Base-by-base conservation (phyloP, 805 yeast species). In the Blastobotrys muscicola region DNA sequence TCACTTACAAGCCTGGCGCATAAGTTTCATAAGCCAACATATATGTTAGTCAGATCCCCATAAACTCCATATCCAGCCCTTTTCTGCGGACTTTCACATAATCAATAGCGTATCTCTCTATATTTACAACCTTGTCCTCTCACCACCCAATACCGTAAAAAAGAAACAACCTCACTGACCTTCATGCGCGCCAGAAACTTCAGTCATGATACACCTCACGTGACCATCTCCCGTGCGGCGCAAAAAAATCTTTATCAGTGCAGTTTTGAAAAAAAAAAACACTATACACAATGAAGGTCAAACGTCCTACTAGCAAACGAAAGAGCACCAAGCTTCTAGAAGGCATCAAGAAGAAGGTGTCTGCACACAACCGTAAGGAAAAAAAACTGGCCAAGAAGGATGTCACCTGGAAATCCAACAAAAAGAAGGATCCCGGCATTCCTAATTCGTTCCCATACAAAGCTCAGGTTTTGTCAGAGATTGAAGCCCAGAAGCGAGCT, bases 401-500 rank as follows among this genome's bases (percentile, higher is more conserved):
- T 62, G 78, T 77, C 3, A 92, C 97, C 11, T 92, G 98, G 98
- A 86, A 76, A 61, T 84, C 95, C 12, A 78, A 80, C 57, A 66
- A 67, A 45, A 78, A 76, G 57, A 90, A 85, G 66, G 97, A 89
- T 62, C 89, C 90, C 8, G 97, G 97, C 51, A 90, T 92, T 54
- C 98, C 98, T 45, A 70, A 94, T 42, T 79, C 81, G 55, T 92
- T 87, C 74, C 98, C 98, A 30, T 92, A 87, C 69, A 92, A 90
- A 64, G 94, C 84, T 50, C 75, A 76, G 63, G 78, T 92, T 45
- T 68, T 92, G 45, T 68, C 70, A 61, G 62, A 68, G 64, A 49
- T 72, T 64, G 67, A 75, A 61, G 64, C 59, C 65, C 69, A 66
- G 73, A 68, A 66, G 70, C 69, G 54, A 65, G 69, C 50, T 61